A percentile compares a stretch with the other conserved stretches of the same genome.
phyloP scores from a whole-genome alignment of 2,329 filamentous ascomycete genomes.

The Metarhizium anisopliae region DNA sequence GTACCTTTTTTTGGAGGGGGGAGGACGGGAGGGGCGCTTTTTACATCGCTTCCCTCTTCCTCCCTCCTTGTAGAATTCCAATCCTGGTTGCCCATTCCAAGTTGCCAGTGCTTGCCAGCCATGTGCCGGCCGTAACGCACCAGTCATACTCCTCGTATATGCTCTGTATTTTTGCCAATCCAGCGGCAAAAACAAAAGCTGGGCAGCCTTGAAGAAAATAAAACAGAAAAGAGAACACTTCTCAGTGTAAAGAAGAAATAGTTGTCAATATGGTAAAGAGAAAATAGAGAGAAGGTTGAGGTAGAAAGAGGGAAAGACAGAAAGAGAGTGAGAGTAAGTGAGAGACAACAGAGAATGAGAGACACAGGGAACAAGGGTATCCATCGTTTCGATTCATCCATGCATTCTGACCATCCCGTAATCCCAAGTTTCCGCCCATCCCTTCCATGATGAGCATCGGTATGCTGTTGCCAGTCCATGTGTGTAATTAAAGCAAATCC shows the following conservation, averaged over 20 bases:
- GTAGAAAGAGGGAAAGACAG: slow-evolving; percentile 10
- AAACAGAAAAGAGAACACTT: neutral
- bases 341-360: slow-evolving; percentile 13
- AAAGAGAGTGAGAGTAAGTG: slow-evolving; percentile 2
- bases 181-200: slow-evolving; percentile 9
- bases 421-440: slow-evolving; percentile 13
- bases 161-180: slow-evolving; percentile 14
- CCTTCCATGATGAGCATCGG: slow-evolving; percentile 2
- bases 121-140: neutral
- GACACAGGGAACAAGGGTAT: slow-evolving; percentile 30
- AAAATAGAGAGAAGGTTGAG: slow-evolving; percentile 9
- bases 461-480: slow-evolving; percentile 30
- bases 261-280: slow-evolving; percentile 9
- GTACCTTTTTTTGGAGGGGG: too few relatives aligned
- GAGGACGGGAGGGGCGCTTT: neutral
- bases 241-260: slow-evolving; percentile 2
- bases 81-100: neutral
- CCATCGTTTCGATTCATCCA: slow-evolving; percentile 35
- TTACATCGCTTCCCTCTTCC: slow-evolving; percentile 6
- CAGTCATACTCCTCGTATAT: neutral
- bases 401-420: slow-evolving; percentile 32
- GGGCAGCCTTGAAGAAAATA: neutral
- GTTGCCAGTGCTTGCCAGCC: neutral
- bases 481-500: slow-evolving; percentile 23
- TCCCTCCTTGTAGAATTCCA: neutral